These are phyloP conservation scores for Microascus cirrosus DNA, from an alignment of 2,329 filamentous ascomycete genomes.

Conservation along the genomic window DNA sequence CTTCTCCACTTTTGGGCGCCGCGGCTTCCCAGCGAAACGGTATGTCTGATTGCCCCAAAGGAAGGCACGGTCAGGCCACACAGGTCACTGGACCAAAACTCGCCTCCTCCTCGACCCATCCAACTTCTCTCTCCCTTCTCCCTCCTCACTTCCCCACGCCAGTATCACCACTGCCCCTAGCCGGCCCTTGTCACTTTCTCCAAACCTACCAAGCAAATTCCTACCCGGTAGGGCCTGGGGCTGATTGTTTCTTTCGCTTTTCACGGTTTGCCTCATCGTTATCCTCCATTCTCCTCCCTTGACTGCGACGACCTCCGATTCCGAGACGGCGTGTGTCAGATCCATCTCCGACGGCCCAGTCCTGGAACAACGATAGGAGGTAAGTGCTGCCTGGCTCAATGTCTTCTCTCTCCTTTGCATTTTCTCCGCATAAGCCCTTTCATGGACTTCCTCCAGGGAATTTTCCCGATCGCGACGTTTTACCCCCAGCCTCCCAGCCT, in stretches of 20 bases:
- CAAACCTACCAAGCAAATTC: neutral
- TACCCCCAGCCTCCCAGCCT: neutral
- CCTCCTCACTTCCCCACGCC: slow-evolving; percentile 6
- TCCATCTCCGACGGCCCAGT: slow-evolving; percentile 3
- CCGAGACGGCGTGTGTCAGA: slow-evolving; percentile 3
- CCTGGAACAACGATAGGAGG: neutral
- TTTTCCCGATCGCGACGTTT: neutral
- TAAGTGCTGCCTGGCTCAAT: neutral
- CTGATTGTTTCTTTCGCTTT: slow-evolving; percentile 5
- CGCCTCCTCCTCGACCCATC: slow-evolving; percentile 5
- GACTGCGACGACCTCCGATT: slow-evolving; percentile 10
- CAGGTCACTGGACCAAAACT: slow-evolving; percentile 7
- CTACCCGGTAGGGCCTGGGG: slow-evolving; percentile 1
- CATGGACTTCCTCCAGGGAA: neutral
- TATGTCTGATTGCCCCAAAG: neutral
- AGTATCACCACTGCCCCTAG: slow-evolving; percentile 9
- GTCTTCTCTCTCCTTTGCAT: neutral
- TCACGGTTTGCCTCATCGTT: slow-evolving; percentile 11
- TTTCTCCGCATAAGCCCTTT: neutral
- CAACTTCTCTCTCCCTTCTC: slow-evolving; percentile 4
- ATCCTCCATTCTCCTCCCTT: slow-evolving; percentile 8
- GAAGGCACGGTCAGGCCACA: slow-evolving; percentile 4
- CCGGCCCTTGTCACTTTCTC: neutral
- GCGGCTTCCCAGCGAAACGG: slow-evolving; percentile 5
- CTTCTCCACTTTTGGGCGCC: slow-evolving; percentile 8